phyloP scores from a whole-genome alignment of 2,329 filamentous ascomycete species.

The Blastomyces percursus region DNA sequence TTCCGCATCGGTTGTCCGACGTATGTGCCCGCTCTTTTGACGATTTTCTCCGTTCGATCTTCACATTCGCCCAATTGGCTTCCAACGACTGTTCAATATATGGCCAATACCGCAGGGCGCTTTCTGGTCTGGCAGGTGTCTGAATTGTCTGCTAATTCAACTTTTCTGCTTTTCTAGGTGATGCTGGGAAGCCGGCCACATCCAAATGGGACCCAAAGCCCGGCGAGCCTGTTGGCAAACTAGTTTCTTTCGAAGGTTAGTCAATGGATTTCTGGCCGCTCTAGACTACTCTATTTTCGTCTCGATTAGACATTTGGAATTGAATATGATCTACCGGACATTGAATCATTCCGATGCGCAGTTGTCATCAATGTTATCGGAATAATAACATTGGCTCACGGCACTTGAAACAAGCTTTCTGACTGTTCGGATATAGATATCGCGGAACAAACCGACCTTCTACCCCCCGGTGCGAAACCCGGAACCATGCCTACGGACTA shows the following conservation, averaged over 20 bases:
- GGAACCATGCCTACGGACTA: conserved; percentile 87
- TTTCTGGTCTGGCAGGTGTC: neutral
- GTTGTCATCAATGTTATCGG: neutral
- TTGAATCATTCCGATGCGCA: neutral
- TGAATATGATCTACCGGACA: neutral
- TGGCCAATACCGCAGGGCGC: neutral
- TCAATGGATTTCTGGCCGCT: conserved; percentile 12
- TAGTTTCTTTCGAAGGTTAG: conserved; percentile 37
- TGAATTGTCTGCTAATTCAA: conserved; percentile 5
- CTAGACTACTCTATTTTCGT: conserved; percentile 4
- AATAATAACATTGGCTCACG: neutral
- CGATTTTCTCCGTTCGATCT: neutral
- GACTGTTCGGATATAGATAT: conserved; percentile 52
- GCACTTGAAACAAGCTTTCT: conserved; percentile 1
- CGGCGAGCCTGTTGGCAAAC: conserved; percentile 31
- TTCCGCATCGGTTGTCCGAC: conserved; percentile 35
- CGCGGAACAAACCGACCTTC: conserved; percentile 67
- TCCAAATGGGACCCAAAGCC: conserved; percentile 32
- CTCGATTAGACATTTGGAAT: neutral
- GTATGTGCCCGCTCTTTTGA: conserved; percentile 30
- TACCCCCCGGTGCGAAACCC: conserved; percentile 67
- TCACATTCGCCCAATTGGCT: conserved; percentile 6
- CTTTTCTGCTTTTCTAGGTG: conserved; percentile 15
- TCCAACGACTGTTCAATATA: neutral
- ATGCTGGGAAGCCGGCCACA: conserved; percentile 12